Evolutionary conservation across 176 grass and related monocot genomes (phyloP).

Genomic region (Metroxylon sagu): DNA sequence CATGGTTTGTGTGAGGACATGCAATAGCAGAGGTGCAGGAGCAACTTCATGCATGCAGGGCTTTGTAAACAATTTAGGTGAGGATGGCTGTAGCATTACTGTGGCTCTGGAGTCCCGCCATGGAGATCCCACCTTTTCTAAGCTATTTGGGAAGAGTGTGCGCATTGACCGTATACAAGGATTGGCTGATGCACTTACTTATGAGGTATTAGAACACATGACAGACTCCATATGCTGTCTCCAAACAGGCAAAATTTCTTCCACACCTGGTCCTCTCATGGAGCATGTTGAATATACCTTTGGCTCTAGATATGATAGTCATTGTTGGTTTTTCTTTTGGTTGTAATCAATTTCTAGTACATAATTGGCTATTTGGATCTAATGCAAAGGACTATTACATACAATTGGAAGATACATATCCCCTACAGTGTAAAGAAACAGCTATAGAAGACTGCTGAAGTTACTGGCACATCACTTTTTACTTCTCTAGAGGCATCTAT

Average conservation of each 20-base stretch:
- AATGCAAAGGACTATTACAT: not conserved
- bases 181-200: slow-evolving; percentile 90
- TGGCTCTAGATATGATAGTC: not conserved
- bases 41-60: slow-evolving; percentile 93
- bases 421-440: not conserved
- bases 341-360: not conserved
- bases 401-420: not conserved
- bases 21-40: slow-evolving; percentile 56
- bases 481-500: not conserved
- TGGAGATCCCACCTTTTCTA: slow-evolving; percentile 92
- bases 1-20: slow-evolving; percentile 88
- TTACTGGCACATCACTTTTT: not conserved
- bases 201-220: slow-evolving; percentile 45
- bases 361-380: slow-evolving; percentile 3
- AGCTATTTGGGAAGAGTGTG: slow-evolving; percentile 83
- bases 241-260: no score
- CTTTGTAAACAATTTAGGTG: slow-evolving; percentile 78
- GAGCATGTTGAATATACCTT: not conserved
- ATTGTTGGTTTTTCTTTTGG: not conserved
- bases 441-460: not conserved
- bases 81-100: slow-evolving; percentile 89
- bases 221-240: no score
- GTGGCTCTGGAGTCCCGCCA: slow-evolving; percentile 78
- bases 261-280: no score
- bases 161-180: slow-evolving; percentile 85